Conservation (phyloP, 768 basidiomycete genomes). For the Hysterangium stoloniferum region DNA sequence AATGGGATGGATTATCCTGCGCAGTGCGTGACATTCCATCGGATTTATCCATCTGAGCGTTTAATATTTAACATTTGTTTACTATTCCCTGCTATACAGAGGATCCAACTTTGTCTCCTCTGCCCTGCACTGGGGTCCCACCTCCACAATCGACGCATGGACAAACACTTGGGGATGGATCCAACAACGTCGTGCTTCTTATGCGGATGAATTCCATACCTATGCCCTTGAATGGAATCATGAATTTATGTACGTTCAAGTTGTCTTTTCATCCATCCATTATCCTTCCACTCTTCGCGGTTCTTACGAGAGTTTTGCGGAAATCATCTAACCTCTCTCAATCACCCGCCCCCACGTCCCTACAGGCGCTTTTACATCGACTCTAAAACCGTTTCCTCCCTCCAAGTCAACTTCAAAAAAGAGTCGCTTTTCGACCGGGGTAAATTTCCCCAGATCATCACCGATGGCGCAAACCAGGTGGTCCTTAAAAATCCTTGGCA, state of each 20-base stretch:
- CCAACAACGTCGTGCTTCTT: slow-evolving; percentile 37
- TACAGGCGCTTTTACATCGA: slow-evolving; percentile 41
- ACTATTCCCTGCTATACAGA: slow-evolving; percentile 8
- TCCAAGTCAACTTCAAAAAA: slow-evolving; percentile 37
- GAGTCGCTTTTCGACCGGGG: slow-evolving; percentile 46
- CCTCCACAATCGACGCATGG: slow-evolving; percentile 30
- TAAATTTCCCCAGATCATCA: slow-evolving; percentile 39
- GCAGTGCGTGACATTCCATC: neutral
- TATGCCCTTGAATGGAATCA: slow-evolving; percentile 57
- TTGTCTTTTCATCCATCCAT: slow-evolving; percentile 21
- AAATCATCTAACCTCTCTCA: no score
- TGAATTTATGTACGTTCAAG: slow-evolving; percentile 31
- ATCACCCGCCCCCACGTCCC: neutral
- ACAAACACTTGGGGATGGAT: slow-evolving; percentile 38
- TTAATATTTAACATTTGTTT: no score
- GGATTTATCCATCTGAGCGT: no score
- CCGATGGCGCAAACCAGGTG: slow-evolving; percentile 33
- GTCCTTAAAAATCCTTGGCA: slow-evolving; percentile 44
- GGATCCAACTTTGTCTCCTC: slow-evolving; percentile 45
- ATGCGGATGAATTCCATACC: slow-evolving; percentile 41
- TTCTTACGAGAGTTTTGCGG: no score
- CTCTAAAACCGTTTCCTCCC: slow-evolving; percentile 42
- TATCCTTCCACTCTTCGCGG: no score
- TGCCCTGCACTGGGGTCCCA: slow-evolving; percentile 60
- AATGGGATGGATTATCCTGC: slow-evolving; percentile 11